Percentiles rank a stretch among this genome's conserved stretches.
Conservation (phyloP, 78 protist genomes). For the Salpingoeca rosetta region DNA sequence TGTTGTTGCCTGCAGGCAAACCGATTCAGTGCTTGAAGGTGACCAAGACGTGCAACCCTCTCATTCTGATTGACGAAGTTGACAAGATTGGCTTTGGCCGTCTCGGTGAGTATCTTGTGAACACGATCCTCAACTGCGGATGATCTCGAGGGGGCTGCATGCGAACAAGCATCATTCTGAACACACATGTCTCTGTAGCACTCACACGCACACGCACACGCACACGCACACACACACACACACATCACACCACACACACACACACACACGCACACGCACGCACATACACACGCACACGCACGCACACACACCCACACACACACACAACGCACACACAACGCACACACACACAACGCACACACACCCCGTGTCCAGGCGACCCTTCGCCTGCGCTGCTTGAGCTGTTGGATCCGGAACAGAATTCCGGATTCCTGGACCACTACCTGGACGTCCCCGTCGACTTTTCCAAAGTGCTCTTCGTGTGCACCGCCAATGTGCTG, state of each 20-base stretch:
- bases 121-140: background rate
- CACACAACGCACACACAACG: too few species aligned
- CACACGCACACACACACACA: too few species aligned
- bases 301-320: too few species aligned
- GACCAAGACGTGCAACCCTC: slow-evolving; percentile 71
- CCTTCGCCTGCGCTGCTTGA: slow-evolving; percentile 89
- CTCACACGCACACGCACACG: too few species aligned
- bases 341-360: slow-evolving; percentile 36
- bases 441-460: slow-evolving; percentile 76
- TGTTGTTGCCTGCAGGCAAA: slow-evolving; percentile 55
- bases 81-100: slow-evolving; percentile 28
- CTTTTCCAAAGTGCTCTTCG: slow-evolving; percentile 67
- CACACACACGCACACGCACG: too few species aligned
- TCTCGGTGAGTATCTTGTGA: background rate
- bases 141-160: background rate
- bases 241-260: too few species aligned
- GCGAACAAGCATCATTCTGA: too few species aligned
- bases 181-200: too few species aligned
- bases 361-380: too few species aligned
- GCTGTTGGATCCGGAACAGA: slow-evolving; percentile 92
- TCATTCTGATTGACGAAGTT: slow-evolving; percentile 88
- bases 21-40: slow-evolving; percentile 78
- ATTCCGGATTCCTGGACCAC: slow-evolving; percentile 77
- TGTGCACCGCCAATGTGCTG: slow-evolving; percentile 83
- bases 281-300: background rate